Conservation (phyloP, 2,329 filamentous ascomycete species). For the Ophiostoma sp. region DNA sequence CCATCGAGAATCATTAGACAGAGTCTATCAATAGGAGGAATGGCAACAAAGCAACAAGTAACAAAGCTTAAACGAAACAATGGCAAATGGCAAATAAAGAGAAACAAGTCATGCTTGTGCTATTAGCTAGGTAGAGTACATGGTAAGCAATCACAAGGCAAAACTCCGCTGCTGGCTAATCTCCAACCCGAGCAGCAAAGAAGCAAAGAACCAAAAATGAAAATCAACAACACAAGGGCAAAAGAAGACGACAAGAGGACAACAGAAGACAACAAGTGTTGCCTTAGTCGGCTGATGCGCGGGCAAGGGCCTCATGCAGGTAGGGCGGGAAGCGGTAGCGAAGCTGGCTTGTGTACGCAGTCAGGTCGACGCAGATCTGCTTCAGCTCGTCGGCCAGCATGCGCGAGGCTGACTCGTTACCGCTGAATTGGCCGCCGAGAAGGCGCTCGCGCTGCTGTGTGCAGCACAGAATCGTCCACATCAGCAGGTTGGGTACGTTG, state of each 20-base stretch:
- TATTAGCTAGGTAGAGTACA: constrained; percentile 12
- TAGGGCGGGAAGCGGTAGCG: constrained; percentile 82
- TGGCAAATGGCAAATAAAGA: neutral
- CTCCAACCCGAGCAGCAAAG: constrained; percentile 2
- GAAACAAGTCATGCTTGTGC: neutral
- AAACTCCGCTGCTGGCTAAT: neutral
- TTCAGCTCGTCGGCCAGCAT: constrained; percentile 65
- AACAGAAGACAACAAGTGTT: neutral
- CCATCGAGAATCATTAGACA: neutral
- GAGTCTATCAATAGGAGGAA: neutral
- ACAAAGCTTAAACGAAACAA: neutral
- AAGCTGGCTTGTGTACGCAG: constrained; percentile 89
- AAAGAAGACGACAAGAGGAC: neutral
- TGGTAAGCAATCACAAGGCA: neutral
- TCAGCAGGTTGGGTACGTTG: constrained; percentile 83
- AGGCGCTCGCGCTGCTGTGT: constrained; percentile 70
- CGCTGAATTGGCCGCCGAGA: constrained; percentile 66
- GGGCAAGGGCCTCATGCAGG: constrained; percentile 81
- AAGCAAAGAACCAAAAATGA: neutral
- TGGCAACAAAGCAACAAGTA: neutral
- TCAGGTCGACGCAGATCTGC: constrained; percentile 80
- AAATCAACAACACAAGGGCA: neutral
- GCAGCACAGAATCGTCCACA: constrained; percentile 90
- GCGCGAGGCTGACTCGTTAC: constrained; percentile 59
- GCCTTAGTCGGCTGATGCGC: constrained; percentile 63